Percentiles rank a stretch among this genome's conserved stretches.
Evolutionary conservation across 2,329 filamentous ascomycete genomes (phyloP).

Genomic region (Bipolaris sorokiniana): DNA sequence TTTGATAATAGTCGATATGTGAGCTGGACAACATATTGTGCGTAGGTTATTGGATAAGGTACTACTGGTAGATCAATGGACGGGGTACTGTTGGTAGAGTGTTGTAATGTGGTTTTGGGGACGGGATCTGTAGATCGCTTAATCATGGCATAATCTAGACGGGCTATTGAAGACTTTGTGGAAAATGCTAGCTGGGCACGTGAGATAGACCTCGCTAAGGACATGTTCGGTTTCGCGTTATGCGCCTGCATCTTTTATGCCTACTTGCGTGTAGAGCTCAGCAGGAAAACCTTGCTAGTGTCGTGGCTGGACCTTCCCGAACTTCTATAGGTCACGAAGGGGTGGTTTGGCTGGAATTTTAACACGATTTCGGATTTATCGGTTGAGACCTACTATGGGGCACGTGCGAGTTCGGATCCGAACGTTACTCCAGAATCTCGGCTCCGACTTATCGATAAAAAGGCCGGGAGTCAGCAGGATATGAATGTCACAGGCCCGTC

Average conservation of each 20-base stretch:
- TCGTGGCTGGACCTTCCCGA: no score
- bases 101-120: neutral
- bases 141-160: no score
- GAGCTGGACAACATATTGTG: constrained; percentile 19
- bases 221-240: no score
- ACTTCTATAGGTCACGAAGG: no score
- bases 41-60: constrained; percentile 36
- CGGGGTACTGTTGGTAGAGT: neutral
- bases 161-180: no score
- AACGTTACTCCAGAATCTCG: neutral
- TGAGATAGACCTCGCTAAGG: no score
- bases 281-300: no score
- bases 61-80: constrained; percentile 22
- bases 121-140: no score
- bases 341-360: no score
- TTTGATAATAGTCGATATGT: neutral
- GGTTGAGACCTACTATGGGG: neutral
- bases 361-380: neutral
- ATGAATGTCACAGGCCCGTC: neutral
- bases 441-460: neutral
- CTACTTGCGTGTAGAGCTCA: no score
- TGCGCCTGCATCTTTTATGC: no score
- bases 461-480: neutral
- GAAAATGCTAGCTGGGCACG: no score
- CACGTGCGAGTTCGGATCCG: neutral